A percentile compares a stretch with the other conserved stretches of the same genome.
Conservation (phyloP, 2,329 filamentous ascomycete species). For the Epichloe brachyelytri region DNA sequence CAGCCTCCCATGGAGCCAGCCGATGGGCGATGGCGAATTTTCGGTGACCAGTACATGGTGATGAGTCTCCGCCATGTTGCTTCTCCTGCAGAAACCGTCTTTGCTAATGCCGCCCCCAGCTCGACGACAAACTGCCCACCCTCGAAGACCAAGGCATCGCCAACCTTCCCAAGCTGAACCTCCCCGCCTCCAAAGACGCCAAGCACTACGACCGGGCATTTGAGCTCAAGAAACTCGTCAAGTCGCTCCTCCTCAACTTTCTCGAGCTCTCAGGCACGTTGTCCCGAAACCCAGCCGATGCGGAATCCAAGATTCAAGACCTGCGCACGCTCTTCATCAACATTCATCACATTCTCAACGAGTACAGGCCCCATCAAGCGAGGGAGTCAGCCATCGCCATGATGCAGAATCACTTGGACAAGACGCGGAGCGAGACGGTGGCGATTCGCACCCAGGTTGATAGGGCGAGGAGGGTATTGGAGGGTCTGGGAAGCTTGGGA, state of each 20-base stretch:
- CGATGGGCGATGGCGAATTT: constrained; percentile 59
- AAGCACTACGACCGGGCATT: constrained; percentile 50
- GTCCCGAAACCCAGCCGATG: constrained; percentile 27
- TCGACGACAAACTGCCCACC: constrained; percentile 49
- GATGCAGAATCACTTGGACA: constrained; percentile 75
- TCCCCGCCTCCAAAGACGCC: constrained; percentile 31
- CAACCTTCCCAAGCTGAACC: constrained; percentile 40
- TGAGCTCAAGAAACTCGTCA: constrained; percentile 64
- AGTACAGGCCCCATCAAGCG: constrained; percentile 88
- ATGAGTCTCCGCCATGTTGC: constrained; percentile 12
- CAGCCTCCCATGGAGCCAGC: constrained; percentile 68
- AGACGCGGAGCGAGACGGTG: constrained; percentile 58
- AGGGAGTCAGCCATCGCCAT: constrained; percentile 74
- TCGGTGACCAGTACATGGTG: constrained; percentile 53
- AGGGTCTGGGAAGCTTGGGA: constrained; percentile 47
- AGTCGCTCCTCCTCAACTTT: constrained; percentile 79
- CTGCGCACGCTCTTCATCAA: constrained; percentile 77
- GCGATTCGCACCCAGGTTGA: constrained; percentile 53
- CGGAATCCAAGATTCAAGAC: constrained; percentile 61
- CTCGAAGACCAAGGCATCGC: constrained; percentile 59
- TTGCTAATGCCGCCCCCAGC: constrained; percentile 11
- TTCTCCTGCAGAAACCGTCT: not conserved
- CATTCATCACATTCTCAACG: constrained; percentile 84
- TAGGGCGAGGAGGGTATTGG: constrained; percentile 61
- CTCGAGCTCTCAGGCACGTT: constrained; percentile 59